These are phyloP conservation scores for Oidium heveae DNA, from an alignment of 2,329 filamentous ascomycete genomes.

Conservation along the genomic window DNA sequence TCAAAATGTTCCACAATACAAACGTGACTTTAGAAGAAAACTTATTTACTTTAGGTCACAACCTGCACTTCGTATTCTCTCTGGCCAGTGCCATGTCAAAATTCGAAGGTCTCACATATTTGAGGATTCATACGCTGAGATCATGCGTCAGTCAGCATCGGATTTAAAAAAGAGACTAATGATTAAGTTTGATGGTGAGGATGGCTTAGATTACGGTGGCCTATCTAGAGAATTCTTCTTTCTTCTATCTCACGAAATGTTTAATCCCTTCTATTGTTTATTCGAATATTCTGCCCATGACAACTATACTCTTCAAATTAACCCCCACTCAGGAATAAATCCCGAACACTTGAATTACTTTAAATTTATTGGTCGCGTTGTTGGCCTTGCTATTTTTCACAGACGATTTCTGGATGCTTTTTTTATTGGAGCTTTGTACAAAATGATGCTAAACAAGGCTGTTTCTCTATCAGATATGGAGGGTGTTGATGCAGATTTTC, in stretches of 20 bases:
- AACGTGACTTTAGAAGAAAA: conserved; percentile 94
- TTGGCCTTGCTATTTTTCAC: conserved; percentile 94
- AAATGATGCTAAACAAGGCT: conserved; percentile 93
- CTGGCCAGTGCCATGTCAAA: conserved; percentile 95
- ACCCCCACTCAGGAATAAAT: conserved; percentile 97
- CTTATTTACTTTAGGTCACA: conserved; percentile 98
- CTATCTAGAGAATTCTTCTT: conserved; percentile 98
- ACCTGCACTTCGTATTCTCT: conserved; percentile 80
- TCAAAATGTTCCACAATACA: conserved; percentile 97
- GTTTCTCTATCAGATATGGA: conserved; percentile 91
- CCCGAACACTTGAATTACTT: conserved; percentile 98
- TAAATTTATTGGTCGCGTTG: conserved; percentile 96
- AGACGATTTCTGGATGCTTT: conserved; percentile 92
- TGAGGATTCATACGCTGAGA: conserved; percentile 95
- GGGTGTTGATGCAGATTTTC: conserved; percentile 93
- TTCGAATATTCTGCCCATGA: conserved; percentile 99
- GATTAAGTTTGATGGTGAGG: conserved; percentile 99
- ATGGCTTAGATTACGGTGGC: conserved; percentile 92
- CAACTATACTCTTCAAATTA: conserved; percentile 99
- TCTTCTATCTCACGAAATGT: conserved; percentile 97
- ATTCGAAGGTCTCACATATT: conserved; percentile 92
- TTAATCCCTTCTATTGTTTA: conserved; percentile 97
- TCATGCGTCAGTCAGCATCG: conserved; percentile 83
- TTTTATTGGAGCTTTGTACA: conserved; percentile 97
- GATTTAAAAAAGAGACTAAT: conserved; percentile 96